Evolutionary conservation across 345 rosid species (phyloP), one percentile per base, ranked within the genome.

Genomic region (Syzygium aqueum): DNA sequence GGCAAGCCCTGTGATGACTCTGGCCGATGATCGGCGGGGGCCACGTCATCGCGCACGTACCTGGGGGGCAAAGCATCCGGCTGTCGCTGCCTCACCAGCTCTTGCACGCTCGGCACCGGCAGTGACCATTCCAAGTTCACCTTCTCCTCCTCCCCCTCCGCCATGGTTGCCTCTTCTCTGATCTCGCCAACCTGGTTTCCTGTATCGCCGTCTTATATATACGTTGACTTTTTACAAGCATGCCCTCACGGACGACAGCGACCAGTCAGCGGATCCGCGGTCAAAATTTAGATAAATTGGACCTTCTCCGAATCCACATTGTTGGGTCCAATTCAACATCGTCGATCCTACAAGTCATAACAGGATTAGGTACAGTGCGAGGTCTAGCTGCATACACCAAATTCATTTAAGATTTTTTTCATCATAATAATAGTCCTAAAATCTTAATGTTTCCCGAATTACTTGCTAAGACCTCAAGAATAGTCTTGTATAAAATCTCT

Each of bases 21-120:
- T 4, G n/a, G 15, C 2, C 46, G 37, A 49, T 54, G 61, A 67
- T 15, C 67, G 84, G 77, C 21, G 43, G 56, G 33, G 52, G 22
- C 59, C 17, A 49, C 56, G 53, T 87, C 88, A 83, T 90, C 88
- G 52, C 89, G 85, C 19, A 88, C 46, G 78, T 90, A 92, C 86
- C 91, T 73, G 1, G 73, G 13, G 1, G 91, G 93, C 82, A 89
- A 86, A 16, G 46, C 85, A 13, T 86, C 85, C 8, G 87, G 89
- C 25, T 54, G 30, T 30, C 27, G 53, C 16, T 87, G 87, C 21
- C 51, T 65, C 33, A 88, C 89, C 51, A 87, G 87, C 86, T 90
- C 89, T 80, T 90, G 90, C n/a, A 90, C 92, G 51, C 89, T 92
- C 16, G 91, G 90, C 57, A 90, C 91, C 11, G 91, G 88, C 16